Percentiles rank a stretch among this genome's conserved stretches.
These are phyloP conservation scores for Croton laevigatus DNA, from an alignment of 441 rosid species.

Conservation along the genomic window DNA sequence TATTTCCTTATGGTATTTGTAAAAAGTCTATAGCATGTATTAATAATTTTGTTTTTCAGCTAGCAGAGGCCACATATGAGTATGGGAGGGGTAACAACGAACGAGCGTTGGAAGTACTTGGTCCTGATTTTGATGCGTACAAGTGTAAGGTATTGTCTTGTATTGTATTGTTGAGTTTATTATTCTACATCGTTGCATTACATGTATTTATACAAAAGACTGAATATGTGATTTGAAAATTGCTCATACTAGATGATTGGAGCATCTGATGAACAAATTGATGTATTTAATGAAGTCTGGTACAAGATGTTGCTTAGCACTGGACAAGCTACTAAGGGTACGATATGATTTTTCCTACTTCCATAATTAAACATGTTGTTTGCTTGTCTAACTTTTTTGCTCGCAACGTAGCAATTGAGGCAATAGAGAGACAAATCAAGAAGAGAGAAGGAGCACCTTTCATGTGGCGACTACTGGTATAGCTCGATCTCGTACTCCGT, in stretches of 20 bases:
- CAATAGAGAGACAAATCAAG: slow-evolving; percentile 46
- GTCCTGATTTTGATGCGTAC: slow-evolving; percentile 60
- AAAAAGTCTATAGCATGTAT: neutral
- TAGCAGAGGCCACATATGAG: slow-evolving; percentile 66
- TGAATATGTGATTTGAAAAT: neutral
- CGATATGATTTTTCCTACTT: neutral
- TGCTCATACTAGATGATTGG: slow-evolving; percentile 49
- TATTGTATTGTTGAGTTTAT: slow-evolving; percentile 18
- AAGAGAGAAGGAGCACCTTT: slow-evolving; percentile 68
- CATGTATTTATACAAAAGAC: neutral
- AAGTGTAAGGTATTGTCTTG: slow-evolving; percentile 43
- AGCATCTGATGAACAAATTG: slow-evolving; percentile 86
- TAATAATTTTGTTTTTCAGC: slow-evolving; percentile 34
- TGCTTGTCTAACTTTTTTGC: slow-evolving; percentile 16
- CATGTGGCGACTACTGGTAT: slow-evolving; percentile 79
- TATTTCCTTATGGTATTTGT: neutral
- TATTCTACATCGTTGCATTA: neutral
- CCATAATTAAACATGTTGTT: neutral
- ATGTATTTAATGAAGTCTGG: slow-evolving; percentile 85
- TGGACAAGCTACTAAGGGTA: slow-evolving; percentile 63
- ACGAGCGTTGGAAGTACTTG: slow-evolving; percentile 54
- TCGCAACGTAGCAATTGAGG: slow-evolving; percentile 49
- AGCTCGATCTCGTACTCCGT: neutral
- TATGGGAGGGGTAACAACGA: slow-evolving; percentile 52
- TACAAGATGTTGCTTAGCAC: slow-evolving; percentile 54